Percentiles rank a stretch among this genome's conserved stretches.
Evolutionary conservation across 2,329 filamentous ascomycete genomes (phyloP).

Genomic region (Cordyceps javanica): DNA sequence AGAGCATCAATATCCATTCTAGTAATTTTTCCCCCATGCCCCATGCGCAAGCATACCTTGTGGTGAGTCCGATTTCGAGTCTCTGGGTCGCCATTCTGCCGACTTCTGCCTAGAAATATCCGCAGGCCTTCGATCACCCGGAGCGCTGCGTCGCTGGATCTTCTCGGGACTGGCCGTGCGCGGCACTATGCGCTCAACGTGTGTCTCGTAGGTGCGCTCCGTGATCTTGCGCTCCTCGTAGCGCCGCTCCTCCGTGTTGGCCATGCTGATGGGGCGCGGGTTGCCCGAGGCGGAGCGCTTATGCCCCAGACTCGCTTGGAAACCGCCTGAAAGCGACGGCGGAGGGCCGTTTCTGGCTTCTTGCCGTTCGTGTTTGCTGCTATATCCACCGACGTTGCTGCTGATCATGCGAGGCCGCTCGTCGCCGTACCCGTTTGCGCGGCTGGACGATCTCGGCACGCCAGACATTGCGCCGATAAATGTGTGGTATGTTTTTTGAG

Average conservation of each 20-base stretch:
- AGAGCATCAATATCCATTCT: constrained; percentile 21
- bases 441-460: constrained; percentile 33
- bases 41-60: constrained; percentile 35
- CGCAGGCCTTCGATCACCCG: constrained; percentile 29
- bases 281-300: constrained; percentile 54
- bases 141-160: constrained; percentile 38
- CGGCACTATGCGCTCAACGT: constrained; percentile 55
- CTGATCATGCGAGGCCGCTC: constrained; percentile 30
- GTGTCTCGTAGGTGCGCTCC: constrained; percentile 52
- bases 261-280: constrained; percentile 43
- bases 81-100: constrained; percentile 38
- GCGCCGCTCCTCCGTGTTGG: constrained; percentile 34
- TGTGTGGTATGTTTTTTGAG: neutral
- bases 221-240: constrained; percentile 48
- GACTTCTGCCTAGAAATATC: constrained; percentile 36
- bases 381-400: constrained; percentile 25
- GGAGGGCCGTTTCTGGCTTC: constrained; percentile 24
- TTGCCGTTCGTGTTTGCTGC: constrained; percentile 24
- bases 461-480: constrained; percentile 29
- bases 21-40: neutral
- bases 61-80: constrained; percentile 41
- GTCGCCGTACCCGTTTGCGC: constrained; percentile 35
- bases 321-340: constrained; percentile 28
- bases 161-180: constrained; percentile 55
- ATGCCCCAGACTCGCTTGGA: constrained; percentile 39